Evolutionary conservation across 1,139 yeast species (phyloP), one percentile per base, ranked within the genome.

Genomic region (Blastobotrys malaysiensis): DNA sequence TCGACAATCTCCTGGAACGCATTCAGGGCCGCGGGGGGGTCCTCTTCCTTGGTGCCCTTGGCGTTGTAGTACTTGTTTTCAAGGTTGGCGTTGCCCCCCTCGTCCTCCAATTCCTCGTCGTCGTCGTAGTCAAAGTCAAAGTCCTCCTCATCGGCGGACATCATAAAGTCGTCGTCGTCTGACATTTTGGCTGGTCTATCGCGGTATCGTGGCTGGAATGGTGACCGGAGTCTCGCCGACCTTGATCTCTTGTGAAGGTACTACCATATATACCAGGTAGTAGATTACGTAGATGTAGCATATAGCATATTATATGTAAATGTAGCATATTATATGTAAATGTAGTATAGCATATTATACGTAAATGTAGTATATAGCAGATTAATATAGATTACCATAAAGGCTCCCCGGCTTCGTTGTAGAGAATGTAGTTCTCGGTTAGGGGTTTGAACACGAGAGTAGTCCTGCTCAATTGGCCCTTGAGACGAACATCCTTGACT

Each of bases 111-210:
- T n/a, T 61, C 68, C 4, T 72, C 82, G 24, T 82, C 86, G 45
- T 81, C 84, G 57, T 81, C 85, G 59, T 82, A 82, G 60, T 83
- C 88, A 62, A 83, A 83, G 64, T 83, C 87, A 61, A 81, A 63
- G 45, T 81, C 72, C 58, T 71, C 77, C 46, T 80, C 87, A 59
- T 82, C 77, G 9, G 65, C 83, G 21, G 83, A 79, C 67, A 77
- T 69, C 71, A 70, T 73, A 62, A 73, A 81, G 50, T 79, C 82
- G 48, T 77, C 82, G 52, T 79, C 82, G 62, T 80, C 84, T 2
- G 83, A 78, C 84, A 80, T 80, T 47, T 16, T 58, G n/a, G n/a
- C n/a, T n/a, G n/a, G n/a, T n/a, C n/a, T n/a, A n/a, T n/a, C n/a
- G n/a, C n/a, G n/a, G n/a, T n/a, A n/a, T n/a, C n/a, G n/a, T n/a